Base-by-base conservation (phyloP, 352 stramenopile genomes). In the Phytophthora tubulina region DNA sequence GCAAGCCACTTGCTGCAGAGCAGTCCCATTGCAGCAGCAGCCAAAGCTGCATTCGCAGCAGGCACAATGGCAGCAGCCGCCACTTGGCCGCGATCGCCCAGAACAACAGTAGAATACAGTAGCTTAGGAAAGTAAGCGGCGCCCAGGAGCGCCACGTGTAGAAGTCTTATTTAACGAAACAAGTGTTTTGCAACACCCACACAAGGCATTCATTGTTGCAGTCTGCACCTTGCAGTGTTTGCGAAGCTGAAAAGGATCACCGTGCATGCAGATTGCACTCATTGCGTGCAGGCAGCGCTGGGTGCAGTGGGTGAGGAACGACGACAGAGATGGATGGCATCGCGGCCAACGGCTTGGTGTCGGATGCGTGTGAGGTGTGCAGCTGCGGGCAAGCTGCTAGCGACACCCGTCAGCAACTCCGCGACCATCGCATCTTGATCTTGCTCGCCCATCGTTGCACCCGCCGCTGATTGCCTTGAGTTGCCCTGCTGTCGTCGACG, bases 111-210 rank as follows among this genome's bases (percentile, higher is more conserved):
- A 62, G 6, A 44, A 31, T 44, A 52, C 21, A 49, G 52, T 62
- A 62, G 41, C 7, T 32, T 30, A 63, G 27, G 36, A 48, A 39
- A 50, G 14, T 41, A 46, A 27, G 2, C 15, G 35, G 30, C n/a
- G 32, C 7, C 31, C 10, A 0, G 21, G 21, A 27, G 21, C 21
- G 21, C 21, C 21, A 27, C 1, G 10, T 54, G 32, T 52, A 51
- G 13, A 45, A 53, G 42, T 44, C 32, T 50, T 54, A 63, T 63
- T 63, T 63, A 63, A 63, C 17, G 3, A 33, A 46, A 14, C 50
- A 32, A 13, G 1, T 27, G 21, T 27, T 27, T 27, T 27, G 21
- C 21, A 2, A 27, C 21, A 27, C 21, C 21, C 21, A 27, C 21
- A 27, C 21, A 27, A 27, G 1, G 21, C 21, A 27, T 27, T 27